These are phyloP conservation scores for Pichiaceae sp. DNA, from an alignment of 1,139 yeast genomes.

Conservation along the genomic window DNA sequence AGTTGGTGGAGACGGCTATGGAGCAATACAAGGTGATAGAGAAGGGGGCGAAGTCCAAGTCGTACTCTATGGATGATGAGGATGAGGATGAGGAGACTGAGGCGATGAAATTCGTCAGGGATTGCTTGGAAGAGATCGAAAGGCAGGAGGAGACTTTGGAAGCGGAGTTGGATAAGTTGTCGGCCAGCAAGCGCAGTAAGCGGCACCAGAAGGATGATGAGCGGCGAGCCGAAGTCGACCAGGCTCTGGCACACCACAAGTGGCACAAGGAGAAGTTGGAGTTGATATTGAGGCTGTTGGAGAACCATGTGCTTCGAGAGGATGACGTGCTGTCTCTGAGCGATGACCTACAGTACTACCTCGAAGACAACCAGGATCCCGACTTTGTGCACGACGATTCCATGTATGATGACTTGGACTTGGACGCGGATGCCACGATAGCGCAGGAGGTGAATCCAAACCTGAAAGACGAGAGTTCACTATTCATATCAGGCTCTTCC, in stretches of 20 bases:
- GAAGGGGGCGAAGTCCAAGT: slow-evolving; percentile 66
- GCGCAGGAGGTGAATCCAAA: slow-evolving; percentile 33
- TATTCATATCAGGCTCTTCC: background rate
- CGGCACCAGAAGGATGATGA: slow-evolving; percentile 48
- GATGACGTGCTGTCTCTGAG: slow-evolving; percentile 51
- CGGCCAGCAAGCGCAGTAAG: slow-evolving; percentile 37
- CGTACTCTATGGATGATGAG: slow-evolving; percentile 52
- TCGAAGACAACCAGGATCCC: slow-evolving; percentile 63
- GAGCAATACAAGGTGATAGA: slow-evolving; percentile 75
- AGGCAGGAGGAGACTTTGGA: slow-evolving; percentile 57
- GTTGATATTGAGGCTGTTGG: slow-evolving; percentile 50
- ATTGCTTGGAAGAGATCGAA: slow-evolving; percentile 53
- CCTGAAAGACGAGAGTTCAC: background rate
- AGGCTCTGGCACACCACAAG: slow-evolving; percentile 32
- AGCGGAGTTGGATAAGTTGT: slow-evolving; percentile 45
- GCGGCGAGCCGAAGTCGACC: slow-evolving; percentile 40
- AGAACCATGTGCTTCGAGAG: slow-evolving; percentile 56
- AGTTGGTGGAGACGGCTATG: slow-evolving; percentile 71
- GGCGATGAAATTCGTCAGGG: slow-evolving; percentile 51
- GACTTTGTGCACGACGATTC: slow-evolving; percentile 74
- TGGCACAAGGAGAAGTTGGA: slow-evolving; percentile 64
- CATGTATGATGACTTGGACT: slow-evolving; percentile 58
- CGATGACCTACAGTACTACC: slow-evolving; percentile 65
- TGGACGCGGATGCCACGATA: slow-evolving; percentile 46
- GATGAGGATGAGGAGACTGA: slow-evolving; percentile 44